Conservation (phyloP, 2,329 filamentous ascomycete species). For the Domatiomyces globalis region DNA sequence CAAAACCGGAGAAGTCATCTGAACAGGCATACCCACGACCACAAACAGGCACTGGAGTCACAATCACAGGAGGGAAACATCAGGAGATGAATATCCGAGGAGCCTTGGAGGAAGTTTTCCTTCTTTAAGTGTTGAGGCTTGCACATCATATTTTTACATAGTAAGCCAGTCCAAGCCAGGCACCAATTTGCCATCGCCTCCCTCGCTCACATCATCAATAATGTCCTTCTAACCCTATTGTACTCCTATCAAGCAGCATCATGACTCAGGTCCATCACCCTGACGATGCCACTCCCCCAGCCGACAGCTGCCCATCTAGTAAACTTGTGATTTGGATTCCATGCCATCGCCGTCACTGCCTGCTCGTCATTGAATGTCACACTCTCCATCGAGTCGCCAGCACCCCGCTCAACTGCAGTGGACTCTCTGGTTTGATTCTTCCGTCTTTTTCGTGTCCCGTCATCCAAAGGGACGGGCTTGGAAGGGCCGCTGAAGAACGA, state of each 20-base stretch:
- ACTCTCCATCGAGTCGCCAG: conserved; percentile 19
- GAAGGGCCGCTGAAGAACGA: not conserved
- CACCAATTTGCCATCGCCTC: not conserved
- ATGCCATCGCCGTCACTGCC: conserved; percentile 47
- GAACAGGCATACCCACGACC: no score
- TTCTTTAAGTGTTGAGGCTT: no score
- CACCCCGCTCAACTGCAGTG: not conserved
- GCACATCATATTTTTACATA: no score
- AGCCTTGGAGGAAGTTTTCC: no score
- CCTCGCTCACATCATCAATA: not conserved
- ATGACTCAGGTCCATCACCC: conserved; percentile 49
- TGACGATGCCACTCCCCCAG: conserved; percentile 52
- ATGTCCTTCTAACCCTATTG: not conserved
- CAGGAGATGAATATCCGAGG: no score
- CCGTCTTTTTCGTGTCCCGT: conserved; percentile 18
- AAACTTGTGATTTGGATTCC: conserved; percentile 54
- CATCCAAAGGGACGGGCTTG: not conserved
- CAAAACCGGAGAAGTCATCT: no score
- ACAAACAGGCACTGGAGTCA: no score
- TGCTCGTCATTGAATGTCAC: conserved; percentile 49
- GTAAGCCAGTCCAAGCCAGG: no score
- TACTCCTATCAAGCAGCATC: conserved; percentile 4
- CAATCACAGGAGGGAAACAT: no score
- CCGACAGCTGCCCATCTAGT: conserved; percentile 54
- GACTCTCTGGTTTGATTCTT: conserved; percentile 28